Evolutionary conservation across 441 rosid genomes (phyloP), one percentile per base, ranked within the genome.

Genomic region (Erodium texanum): DNA sequence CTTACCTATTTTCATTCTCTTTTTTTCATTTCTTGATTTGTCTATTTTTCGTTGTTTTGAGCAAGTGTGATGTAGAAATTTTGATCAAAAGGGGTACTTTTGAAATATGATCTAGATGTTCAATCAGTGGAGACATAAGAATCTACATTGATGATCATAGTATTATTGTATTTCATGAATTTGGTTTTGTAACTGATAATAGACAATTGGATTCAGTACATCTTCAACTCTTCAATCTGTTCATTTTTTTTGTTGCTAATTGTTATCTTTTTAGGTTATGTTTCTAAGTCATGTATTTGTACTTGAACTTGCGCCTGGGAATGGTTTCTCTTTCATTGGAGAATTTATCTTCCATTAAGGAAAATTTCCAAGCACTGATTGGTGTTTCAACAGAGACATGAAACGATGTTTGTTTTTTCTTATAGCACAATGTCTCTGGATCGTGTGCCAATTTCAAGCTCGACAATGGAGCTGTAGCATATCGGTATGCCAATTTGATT

Each of bases 321-420:
- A 87, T 83, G 98, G 97, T 68, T 93, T 87, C 82, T 93, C 89
- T 83, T 87, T 93, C 74, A 78, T 90, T 52, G 95, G 96, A 62
- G 67, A 83, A 82, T 79, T 76, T 80, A 69, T 85, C 96, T 12
- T 77, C 59, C 52, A 73, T 85, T 67, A 79, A 73, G 80, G 80
- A 82, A 68, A 90, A 85, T 77, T 89, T 90, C 77, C 81, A 80
- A 79, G 75, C 86, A 74, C 68, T 89, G 73, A 83, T 82, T 61
- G 98, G 90, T 71, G 5, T 54, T 16, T 3, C 15, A 18, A 54
- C 23, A 6, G 16, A 54, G 7, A 16, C 15, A 8, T 54, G 65
- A 54, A 65, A 66, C 10, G 48, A 32, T 5, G 68, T n/a, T 22
- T 0, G 8, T 45, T 18, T 27, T 27, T 27, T 27, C 4, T 27